Evolutionary conservation across 495 filamentous ascomycete species (phyloP), one percentile per base, ranked within the genome.

Genomic region (Chaetomidium leptoderma): DNA sequence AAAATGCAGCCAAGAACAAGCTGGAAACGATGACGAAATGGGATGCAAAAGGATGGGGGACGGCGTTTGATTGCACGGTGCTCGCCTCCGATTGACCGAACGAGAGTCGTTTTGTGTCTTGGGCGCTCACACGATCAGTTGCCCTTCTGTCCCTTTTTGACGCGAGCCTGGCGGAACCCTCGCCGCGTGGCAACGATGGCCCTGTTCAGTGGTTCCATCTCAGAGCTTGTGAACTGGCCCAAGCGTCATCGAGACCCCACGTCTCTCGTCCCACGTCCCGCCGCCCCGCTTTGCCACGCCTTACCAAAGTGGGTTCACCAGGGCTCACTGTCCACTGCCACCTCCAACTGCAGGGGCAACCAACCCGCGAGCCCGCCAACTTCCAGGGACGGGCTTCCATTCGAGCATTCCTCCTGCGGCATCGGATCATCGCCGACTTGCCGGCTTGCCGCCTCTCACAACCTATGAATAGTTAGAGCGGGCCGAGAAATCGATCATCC

Each of bases 91-190:
- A 40, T 11, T 21, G 37, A 13, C n/a, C 2, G 16, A 33, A 39
- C 5, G 39, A 16, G 36, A 6, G 39, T 35, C 6, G 26, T n/a
- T 45, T 24, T 33, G 39, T 24, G 21, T 32, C 5, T 6, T 36
- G 19, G 19, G 24, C 26, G 33, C 60, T 62, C 63, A 65, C 60
- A 63, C 63, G 63, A 65, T 62, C 62, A 62, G 55, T 62, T 65
- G 55, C 63, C 59, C 43, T 59, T 60, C 57, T 44, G 44, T 62
- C 23, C 27, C 37, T 32, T 46, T 46, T 49, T 33, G 33, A 50
- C 14, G n/a, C 11, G 45, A 50, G n/a, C 26, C 37, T 16, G 27
- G 13, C 23, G n/a, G 29, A 35, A 49, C 23, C 37, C 45, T n/a
- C n/a, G n/a, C n/a, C 36, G 45, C 32, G 32, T 33, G 32, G 10